Evolutionary conservation across 208 protist species (phyloP).

Genomic region (Leishmania tropica): DNA sequence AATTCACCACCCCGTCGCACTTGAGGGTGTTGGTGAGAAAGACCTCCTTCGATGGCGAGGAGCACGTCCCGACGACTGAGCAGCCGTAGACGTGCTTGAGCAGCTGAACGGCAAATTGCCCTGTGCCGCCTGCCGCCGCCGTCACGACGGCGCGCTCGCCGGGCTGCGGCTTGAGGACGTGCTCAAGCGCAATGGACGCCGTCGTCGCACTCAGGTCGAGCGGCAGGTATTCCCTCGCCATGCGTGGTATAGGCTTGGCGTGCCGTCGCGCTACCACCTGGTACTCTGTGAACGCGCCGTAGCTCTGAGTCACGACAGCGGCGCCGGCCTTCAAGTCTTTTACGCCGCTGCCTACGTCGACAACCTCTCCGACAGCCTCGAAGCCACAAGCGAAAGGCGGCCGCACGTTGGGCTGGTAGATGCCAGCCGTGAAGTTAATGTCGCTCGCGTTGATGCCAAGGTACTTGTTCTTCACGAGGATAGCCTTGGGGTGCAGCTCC

Average conservation of each 20-base stretch:
- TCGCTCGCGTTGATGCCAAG: constrained; percentile 91
- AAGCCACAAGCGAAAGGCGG: constrained; percentile 90
- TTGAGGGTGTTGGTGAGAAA: constrained; percentile 69
- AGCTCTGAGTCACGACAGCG: constrained; percentile 72
- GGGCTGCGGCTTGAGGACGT: constrained; percentile 65
- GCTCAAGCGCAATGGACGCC: constrained; percentile 83
- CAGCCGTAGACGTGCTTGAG: constrained; percentile 83
- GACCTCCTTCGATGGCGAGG: constrained; percentile 67
- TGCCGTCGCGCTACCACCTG: constrained; percentile 57
- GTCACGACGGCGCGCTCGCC: constrained; percentile 86
- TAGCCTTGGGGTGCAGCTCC: constrained; percentile 55
- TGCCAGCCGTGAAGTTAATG: constrained; percentile 87
- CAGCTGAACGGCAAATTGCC: constrained; percentile 90
- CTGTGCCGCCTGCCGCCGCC: constrained; percentile 90
- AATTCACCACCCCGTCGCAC: constrained; percentile 85
- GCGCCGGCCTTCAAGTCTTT: constrained; percentile 51
- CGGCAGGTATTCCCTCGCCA: constrained; percentile 62
- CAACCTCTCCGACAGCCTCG: constrained; percentile 82
- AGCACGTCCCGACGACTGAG: constrained; percentile 88
- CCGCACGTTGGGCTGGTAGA: constrained; percentile 71
- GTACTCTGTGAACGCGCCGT: constrained; percentile 85
- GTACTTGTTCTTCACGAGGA: constrained; percentile 80
- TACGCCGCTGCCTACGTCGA: constrained; percentile 50
- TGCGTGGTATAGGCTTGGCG: constrained; percentile 50
- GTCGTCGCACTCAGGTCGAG: constrained; percentile 86